Evolutionary conservation across 179 eudicot species (phyloP).

Genomic region (Spergularia azorica): DNA sequence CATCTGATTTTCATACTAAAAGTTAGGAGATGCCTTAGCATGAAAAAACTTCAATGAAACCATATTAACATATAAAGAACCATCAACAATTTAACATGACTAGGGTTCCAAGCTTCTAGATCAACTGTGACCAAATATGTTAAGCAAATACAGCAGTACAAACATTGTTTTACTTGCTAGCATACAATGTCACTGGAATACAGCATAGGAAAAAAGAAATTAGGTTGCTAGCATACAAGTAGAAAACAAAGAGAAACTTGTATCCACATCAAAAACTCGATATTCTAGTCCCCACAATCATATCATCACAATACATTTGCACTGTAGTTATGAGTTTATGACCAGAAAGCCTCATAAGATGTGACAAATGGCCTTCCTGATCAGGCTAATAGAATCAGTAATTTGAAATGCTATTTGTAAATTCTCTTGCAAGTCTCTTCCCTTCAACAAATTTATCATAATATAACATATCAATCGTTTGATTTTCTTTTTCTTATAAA

Average conservation of each 20-base stretch:
- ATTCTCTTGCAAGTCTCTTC: background rate
- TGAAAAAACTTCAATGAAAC: background rate
- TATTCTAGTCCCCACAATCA: background rate
- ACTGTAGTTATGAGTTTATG: background rate
- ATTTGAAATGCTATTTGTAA: background rate
- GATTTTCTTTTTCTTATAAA: too few relatives aligned
- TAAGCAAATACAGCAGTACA: background rate
- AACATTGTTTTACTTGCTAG: background rate
- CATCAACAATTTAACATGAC: background rate
- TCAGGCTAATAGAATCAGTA: background rate
- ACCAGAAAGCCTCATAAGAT: background rate
- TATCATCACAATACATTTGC: background rate
- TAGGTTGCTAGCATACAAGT: background rate
- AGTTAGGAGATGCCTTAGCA: background rate
- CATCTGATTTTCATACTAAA: constrained; percentile 1
- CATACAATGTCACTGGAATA: background rate
- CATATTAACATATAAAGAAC: background rate
- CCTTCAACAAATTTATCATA: background rate
- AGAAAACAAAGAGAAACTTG: background rate
- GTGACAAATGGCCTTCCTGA: background rate
- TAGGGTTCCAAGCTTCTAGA: background rate
- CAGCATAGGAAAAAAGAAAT: background rate
- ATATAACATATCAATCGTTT: too few relatives aligned
- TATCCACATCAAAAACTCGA: too few relatives aligned
- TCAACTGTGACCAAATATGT: background rate